Conservation (phyloP, 75 land plant species). For the Chamaecyparis obtusa region DNA sequence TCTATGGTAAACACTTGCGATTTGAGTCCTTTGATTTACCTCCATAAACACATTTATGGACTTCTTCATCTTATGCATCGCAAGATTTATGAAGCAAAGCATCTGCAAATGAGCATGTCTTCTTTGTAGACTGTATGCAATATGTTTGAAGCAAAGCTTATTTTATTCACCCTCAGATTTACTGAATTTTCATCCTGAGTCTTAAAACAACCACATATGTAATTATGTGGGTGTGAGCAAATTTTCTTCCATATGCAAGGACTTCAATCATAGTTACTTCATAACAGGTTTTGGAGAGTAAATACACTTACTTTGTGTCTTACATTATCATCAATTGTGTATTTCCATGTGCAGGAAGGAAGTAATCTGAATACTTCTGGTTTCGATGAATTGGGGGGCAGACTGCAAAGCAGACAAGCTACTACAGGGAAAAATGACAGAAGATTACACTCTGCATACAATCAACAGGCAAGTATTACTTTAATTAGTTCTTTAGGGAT, state of each 20-base stretch:
- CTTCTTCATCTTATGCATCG: neutral
- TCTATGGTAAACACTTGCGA: conserved; percentile 37
- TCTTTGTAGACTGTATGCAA: neutral
- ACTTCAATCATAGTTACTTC: neutral
- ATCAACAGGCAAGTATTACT: conserved; percentile 25
- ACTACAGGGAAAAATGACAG: conserved; percentile 36
- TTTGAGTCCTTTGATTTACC: neutral
- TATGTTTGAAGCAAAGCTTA: neutral
- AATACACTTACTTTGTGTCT: neutral
- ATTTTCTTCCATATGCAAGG: neutral
- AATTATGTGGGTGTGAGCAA: neutral
- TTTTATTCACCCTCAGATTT: neutral
- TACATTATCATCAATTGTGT: neutral
- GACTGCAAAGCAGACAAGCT: conserved; percentile 29
- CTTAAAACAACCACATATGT: too few relatives aligned
- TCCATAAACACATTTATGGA: neutral
- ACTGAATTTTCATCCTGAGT: neutral
- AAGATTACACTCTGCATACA: conserved; percentile 31
- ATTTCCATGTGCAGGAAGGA: conserved; percentile 18
- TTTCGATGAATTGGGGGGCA: conserved; percentile 31
- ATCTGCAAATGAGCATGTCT: neutral
- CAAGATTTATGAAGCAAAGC: neutral
- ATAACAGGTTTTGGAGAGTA: neutral
- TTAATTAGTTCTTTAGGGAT: neutral
- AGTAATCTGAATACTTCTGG: conserved; percentile 26